A percentile compares a stretch with the other conserved stretches of the same genome.
Conservation (phyloP, 108 stramenopile species). For the Nannochloropsis salina region DNA sequence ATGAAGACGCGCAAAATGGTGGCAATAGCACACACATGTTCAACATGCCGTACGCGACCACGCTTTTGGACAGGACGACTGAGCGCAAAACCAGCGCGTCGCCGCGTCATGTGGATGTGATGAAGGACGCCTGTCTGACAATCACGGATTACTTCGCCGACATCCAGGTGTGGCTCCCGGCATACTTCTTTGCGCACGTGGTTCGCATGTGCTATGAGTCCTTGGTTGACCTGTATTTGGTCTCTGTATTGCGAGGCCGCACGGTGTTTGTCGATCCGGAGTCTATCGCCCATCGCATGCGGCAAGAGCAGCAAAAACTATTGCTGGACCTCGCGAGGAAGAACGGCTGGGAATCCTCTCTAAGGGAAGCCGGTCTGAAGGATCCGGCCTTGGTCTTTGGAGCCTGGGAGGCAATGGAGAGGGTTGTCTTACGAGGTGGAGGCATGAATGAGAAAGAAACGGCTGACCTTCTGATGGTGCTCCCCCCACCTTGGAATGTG, state of each 20-base stretch:
- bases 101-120: neutral
- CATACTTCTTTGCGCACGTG: neutral
- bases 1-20: neutral
- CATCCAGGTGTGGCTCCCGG: neutral
- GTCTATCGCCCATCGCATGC: neutral
- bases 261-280: neutral
- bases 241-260: neutral
- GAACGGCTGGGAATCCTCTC: neutral
- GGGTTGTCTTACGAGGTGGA: neutral
- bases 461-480: neutral
- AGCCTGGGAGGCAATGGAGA: neutral
- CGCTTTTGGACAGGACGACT: neutral
- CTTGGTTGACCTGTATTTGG: neutral
- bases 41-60: neutral
- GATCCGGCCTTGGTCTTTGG: neutral
- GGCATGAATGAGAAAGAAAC: neutral
- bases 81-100: neutral
- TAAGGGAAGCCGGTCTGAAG: neutral
- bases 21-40: neutral
- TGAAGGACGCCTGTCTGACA: neutral
- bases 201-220: neutral
- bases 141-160: neutral
- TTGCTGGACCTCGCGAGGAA: neutral
- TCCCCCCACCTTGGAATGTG: slow-evolving; percentile 6
- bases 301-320: neutral